Evolutionary conservation across 2,329 filamentous ascomycete genomes (phyloP).

Genomic region (Paracamarosporium sp.): DNA sequence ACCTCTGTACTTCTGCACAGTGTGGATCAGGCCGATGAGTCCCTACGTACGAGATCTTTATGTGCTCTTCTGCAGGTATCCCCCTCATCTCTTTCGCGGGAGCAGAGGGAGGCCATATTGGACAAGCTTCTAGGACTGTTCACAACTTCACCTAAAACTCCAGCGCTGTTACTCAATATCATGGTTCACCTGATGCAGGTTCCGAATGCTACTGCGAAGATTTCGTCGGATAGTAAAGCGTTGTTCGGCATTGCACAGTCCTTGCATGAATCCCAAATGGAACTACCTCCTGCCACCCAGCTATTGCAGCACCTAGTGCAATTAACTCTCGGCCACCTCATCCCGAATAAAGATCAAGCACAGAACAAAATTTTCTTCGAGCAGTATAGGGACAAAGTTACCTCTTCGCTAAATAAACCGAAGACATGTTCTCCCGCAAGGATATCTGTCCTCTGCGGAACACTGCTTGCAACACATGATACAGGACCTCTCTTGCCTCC

Average conservation of each 20-base stretch:
- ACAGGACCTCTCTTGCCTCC: slow-evolving; percentile 25
- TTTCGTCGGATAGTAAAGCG: slow-evolving; percentile 31
- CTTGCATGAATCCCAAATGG: slow-evolving; percentile 22
- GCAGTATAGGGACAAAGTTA: slow-evolving; percentile 30
- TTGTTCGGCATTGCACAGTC: slow-evolving; percentile 38
- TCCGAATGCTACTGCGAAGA: slow-evolving; percentile 44
- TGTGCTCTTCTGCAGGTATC: slow-evolving; percentile 30
- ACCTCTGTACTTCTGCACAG: slow-evolving; percentile 24
- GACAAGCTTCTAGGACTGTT: slow-evolving; percentile 33
- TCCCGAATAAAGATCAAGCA: slow-evolving; percentile 41
- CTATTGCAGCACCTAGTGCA: slow-evolving; percentile 34
- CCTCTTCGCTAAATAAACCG: slow-evolving; percentile 23
- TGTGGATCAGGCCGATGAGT: slow-evolving; percentile 14
- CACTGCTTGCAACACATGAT: slow-evolving; percentile 26
- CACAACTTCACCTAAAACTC: slow-evolving; percentile 10
- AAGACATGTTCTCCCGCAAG: slow-evolving; percentile 27
- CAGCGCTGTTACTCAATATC: slow-evolving; percentile 26
- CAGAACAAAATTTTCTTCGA: slow-evolving; percentile 41
- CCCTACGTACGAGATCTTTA: slow-evolving; percentile 16
- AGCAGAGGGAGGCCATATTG: slow-evolving; percentile 39
- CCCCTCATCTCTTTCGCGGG: slow-evolving; percentile 34
- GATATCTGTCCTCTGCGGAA: slow-evolving; percentile 35
- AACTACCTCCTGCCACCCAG: slow-evolving; percentile 20
- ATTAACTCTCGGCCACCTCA: slow-evolving; percentile 35
- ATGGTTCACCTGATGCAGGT: slow-evolving; percentile 41